A percentile compares a stretch with the other conserved stretches of the same genome.
Conservation (phyloP, 1,284 basidiomycete genomes). For the Microbotryum silenes-acaulis region DNA sequence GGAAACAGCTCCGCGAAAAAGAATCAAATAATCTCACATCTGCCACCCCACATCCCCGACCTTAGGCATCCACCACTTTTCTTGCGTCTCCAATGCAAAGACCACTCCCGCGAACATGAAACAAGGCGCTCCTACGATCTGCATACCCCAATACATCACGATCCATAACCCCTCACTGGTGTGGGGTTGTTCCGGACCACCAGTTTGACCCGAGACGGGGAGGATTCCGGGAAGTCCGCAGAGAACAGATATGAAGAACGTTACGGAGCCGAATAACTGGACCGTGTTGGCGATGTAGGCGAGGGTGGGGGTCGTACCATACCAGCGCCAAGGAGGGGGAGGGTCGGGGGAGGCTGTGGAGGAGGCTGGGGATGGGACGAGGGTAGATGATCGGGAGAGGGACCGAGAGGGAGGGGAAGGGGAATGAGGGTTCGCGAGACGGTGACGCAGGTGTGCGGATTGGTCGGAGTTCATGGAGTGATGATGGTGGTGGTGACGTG, state of each 20-base stretch:
- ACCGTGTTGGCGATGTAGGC: conserved; percentile 25
- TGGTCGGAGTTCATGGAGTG: neutral
- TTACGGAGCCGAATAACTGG: conserved; percentile 21
- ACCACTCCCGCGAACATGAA: conserved; percentile 13
- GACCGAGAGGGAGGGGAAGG: neutral
- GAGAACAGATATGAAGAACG: conserved; percentile 19
- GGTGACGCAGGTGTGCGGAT: no score
- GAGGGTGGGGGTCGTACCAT: conserved; percentile 9
- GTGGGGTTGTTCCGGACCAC: conserved; percentile 5
- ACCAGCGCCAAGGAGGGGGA: conserved; percentile 18
- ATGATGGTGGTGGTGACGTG: neutral
- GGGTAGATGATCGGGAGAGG: no score
- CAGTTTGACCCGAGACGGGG: neutral
- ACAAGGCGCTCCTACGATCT: conserved; percentile 13
- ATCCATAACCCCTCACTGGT: conserved; percentile 12
- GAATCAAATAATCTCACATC: conserved; percentile 7
- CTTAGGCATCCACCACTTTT: conserved; percentile 11
- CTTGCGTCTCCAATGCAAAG: conserved; percentile 20
- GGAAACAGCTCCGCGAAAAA: no score
- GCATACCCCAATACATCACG: conserved; percentile 12
- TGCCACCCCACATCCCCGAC: conserved; percentile 12
- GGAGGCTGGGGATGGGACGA: neutral
- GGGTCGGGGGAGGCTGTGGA: neutral
- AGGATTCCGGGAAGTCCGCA: conserved; percentile 26
- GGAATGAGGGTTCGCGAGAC: neutral